Base-by-base conservation (phyloP, 2,329 filamentous ascomycete species). In the Leptographium procerum region DNA sequence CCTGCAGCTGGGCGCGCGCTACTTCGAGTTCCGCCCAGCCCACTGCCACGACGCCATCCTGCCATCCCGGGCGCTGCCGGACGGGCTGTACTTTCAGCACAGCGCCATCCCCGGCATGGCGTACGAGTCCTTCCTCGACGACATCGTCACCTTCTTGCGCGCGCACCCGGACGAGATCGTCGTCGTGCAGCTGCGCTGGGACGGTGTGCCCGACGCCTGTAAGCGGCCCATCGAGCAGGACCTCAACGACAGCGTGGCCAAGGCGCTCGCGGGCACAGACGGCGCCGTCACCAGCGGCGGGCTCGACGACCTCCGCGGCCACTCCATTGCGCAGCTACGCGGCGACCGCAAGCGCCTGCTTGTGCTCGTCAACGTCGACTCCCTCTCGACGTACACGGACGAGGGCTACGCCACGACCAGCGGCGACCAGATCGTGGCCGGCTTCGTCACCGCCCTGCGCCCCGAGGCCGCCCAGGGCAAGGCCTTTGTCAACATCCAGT, bases 21-120 rank as follows among this genome's bases (percentile, higher is more conserved):
- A 80, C 66, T 80, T 80, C 57, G 77, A 79, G 65, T 79, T 79
- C 63, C 68, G 77, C 7, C 77, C 77, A 0, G 77, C 77, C 0
- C 73, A 75, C 59, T 72, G 76, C 56, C 75, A 77, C 64, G 66
- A 68, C 1, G 68, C 69, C 58, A 66, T 80, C 58, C 68, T 72
- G 47, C 63, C 61, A 6, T 63, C 68, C 24, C 65, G 64, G 34
- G 67, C 67, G n/a, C 67, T 75, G 7, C 73, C 75, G 1, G 75
- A 79, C 61, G 70, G 69, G 16, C 68, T 73, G 57, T 80, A 78
- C 61, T 80, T 80, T 66, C 74, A 76, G 63, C 77, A 79, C 65
- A 72, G 72, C 59, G 74, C 72, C 7, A 78, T 80, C 28, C 77
- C 77, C 0, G 77, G 77, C 2, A 76, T 79, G 73, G 67, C 69